phyloP scores from a whole-genome alignment of 2,329 filamentous ascomycete genomes.

The Paecilomyces dactylethromorphus region DNA sequence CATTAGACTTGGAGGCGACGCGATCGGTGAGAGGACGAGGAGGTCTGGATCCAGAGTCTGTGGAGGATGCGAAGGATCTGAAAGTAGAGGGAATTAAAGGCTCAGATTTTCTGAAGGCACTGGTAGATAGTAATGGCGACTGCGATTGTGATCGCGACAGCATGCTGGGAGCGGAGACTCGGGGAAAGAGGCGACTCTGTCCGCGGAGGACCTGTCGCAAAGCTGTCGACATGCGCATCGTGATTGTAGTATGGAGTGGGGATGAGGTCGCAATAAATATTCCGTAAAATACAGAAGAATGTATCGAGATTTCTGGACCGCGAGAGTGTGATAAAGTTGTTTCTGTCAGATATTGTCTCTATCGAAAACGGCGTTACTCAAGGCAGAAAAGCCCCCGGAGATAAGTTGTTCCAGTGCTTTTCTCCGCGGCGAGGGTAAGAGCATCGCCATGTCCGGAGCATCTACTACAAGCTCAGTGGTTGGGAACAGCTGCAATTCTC shows the following conservation, averaged over 20 bases:
- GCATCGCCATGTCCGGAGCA: not conserved
- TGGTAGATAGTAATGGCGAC: conserved; percentile 5
- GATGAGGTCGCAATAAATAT: not conserved
- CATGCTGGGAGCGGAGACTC: conserved; percentile 9
- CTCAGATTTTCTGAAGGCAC: not conserved
- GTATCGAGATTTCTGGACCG: not conserved
- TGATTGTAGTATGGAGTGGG: not conserved
- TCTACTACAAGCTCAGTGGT: not conserved
- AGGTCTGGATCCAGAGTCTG: conserved; percentile 14
- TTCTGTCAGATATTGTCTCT: not conserved
- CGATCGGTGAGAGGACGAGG: conserved; percentile 28
- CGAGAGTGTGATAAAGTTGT: not conserved
- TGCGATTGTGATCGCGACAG: conserved; percentile 15
- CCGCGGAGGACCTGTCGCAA: conserved; percentile 17
- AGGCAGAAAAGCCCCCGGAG: conserved; percentile 14
- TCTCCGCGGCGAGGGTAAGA: conserved; percentile 15
- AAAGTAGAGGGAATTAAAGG: conserved; percentile 6
- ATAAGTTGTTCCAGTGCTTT: conserved; percentile 17
- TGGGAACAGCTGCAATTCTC: not conserved
- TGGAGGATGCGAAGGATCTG: conserved; percentile 25
- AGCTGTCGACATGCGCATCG: conserved; percentile 14
- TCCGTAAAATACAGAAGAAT: not conserved
- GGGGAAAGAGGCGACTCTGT: conserved; percentile 9
- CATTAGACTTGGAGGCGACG: conserved; percentile 16
- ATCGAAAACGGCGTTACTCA: not conserved